Evolutionary conservation across 306 rosid genomes (phyloP), one percentile per base, ranked within the genome.

Genomic region (Lathyrus aphaca): DNA sequence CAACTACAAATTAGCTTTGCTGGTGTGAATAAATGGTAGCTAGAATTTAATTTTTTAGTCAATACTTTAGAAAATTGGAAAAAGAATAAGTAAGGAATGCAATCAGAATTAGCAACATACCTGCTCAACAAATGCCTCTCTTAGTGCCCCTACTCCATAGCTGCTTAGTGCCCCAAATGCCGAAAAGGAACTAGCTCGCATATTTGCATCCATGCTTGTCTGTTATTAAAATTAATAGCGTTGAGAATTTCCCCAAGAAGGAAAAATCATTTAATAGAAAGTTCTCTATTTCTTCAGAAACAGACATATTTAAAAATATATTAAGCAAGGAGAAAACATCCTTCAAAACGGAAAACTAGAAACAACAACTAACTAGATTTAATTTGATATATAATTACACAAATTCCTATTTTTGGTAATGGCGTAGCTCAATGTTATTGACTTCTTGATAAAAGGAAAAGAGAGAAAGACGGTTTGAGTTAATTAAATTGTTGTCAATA

Each of bases 111-210:
- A 35, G 74, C 55, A 67, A 74, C 62, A 71, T 54, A 91, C 98
- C 98, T 90, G 98, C 91, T 93, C 98, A 66, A 88, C 78, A 85
- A 88, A 93, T 42, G 89, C 81, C 79, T 93, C 98, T 25, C 71
- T 83, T 69, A 79, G 97, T 58, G 80, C 72, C 69, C 96, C 88
- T 32, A 54, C 75, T 74, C 94, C 96, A 66, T 81, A 90, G 66
- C 60, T 86, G 82, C 94, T 83, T 50, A 93, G 88, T 35, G 82
- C 87, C 74, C 98, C 98, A 86, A 93, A 90, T 56, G 90, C 97
- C 18, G 97, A 89, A 76, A 88, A 93, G 68, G 97, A 95, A 84
- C 83, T 85, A 74, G 94, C 91, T 67, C 97, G 87, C 93, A 93
- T 93, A 80, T 81, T 86, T 16, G 83, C 53, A 66, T 86, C 80